A percentile compares a stretch with the other conserved stretches of the same genome.
phyloP scores from a whole-genome alignment of 129 eudicot genomes.

The Chrysanthemum seticuspe region DNA sequence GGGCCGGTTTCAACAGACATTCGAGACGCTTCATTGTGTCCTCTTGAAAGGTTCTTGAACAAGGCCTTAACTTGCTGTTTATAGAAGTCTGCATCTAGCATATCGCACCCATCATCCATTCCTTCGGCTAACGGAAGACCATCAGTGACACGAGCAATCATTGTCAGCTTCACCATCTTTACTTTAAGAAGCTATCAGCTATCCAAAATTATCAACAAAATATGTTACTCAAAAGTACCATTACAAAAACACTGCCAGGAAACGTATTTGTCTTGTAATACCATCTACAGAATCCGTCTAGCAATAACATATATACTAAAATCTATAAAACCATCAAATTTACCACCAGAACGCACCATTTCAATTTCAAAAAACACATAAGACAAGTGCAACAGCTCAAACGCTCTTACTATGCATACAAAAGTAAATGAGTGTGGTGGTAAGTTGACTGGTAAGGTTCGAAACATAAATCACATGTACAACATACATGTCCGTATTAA shows the following conservation, averaged over 20 bases:
- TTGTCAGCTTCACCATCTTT: conserved; percentile 91
- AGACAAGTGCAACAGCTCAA: background rate
- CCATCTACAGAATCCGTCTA: no score
- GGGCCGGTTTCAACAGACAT: conserved; percentile 91
- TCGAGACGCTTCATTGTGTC: conserved; percentile 87
- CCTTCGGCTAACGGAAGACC: conserved; percentile 75
- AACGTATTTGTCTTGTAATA: background rate
- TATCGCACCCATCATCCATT: conserved; percentile 91
- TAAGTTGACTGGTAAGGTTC: no score
- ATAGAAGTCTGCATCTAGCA: conserved; percentile 69
- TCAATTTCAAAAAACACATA: background rate
- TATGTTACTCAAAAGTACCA: background rate
- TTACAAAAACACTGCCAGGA: background rate
- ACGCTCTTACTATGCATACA: background rate
- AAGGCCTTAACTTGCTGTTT: conserved; percentile 87
- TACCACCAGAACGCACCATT: background rate
- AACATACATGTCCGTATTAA: no score
- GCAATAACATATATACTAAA: background rate
- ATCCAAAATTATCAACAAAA: conserved; percentile 5
- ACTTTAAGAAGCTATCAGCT: conserved; percentile 34
- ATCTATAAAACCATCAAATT: background rate
- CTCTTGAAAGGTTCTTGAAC: conserved; percentile 83
- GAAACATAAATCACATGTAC: no score
- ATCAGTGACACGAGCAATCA: conserved; percentile 98
- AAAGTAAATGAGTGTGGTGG: no score